These are phyloP conservation scores for Centrapalus pauciflorus DNA, from an alignment of 129 eudicot species.

Conservation along the genomic window DNA sequence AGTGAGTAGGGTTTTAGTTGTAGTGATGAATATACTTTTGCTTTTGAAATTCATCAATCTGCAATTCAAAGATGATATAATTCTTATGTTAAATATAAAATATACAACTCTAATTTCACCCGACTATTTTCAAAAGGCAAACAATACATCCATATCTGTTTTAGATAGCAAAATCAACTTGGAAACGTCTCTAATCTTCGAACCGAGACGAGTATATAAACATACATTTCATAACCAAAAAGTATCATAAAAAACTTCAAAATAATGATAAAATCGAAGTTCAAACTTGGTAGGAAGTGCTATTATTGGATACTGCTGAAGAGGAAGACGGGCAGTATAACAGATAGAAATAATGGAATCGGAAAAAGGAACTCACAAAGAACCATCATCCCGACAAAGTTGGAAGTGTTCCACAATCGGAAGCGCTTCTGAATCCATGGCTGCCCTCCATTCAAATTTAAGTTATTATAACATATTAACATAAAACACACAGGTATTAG, in stretches of 20 bases:
- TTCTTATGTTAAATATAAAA: neutral
- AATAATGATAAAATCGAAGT: neutral
- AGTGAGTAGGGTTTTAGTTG: neutral
- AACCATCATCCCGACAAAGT: slow-evolving; percentile 47
- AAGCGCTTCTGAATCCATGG: slow-evolving; percentile 79
- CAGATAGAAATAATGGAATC: neutral
- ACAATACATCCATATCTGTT: neutral
- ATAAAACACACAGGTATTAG: neutral
- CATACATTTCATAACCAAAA: neutral
- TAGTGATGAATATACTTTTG: neutral
- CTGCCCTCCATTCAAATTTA: slow-evolving; percentile 30
- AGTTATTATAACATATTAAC: neutral
- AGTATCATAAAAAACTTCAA: neutral
- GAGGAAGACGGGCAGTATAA: too few relatives aligned
- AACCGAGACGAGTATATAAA: neutral
- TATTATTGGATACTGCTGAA: too few relatives aligned
- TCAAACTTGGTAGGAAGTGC: neutral
- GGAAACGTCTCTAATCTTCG: neutral
- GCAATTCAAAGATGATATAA: neutral
- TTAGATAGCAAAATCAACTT: neutral
- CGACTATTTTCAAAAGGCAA: neutral
- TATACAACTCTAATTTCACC: neutral
- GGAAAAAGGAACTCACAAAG: slow-evolving; percentile 39
- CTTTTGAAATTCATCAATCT: neutral
- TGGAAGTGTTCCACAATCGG: slow-evolving; percentile 52